Percentiles rank a stretch among this genome's conserved stretches.
phyloP scores from a whole-genome alignment of 1,284 basidiomycete species.

The Apiotrichum sp. region DNA sequence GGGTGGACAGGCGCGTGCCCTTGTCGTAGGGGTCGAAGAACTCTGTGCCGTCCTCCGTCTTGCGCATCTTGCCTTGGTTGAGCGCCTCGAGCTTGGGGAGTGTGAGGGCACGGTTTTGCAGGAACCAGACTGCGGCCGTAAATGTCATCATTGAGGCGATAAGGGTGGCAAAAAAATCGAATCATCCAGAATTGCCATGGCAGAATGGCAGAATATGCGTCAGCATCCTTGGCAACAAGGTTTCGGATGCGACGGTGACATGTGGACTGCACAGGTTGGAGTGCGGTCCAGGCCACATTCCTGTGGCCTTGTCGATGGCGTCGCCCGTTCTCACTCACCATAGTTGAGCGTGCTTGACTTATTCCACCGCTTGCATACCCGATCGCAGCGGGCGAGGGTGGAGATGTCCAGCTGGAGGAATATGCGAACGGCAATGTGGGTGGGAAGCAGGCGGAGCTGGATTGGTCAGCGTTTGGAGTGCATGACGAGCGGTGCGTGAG shows the following conservation, averaged over 20 bases:
- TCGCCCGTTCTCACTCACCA: slow-evolving; percentile 51
- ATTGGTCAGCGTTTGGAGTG: background rate
- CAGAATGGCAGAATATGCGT: too few species aligned
- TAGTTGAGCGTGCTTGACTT: slow-evolving; percentile 84
- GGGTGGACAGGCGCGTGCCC: slow-evolving; percentile 46
- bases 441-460: slow-evolving; percentile 62
- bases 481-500: too few species aligned
- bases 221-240: too few species aligned
- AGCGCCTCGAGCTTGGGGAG: slow-evolving; percentile 46
- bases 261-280: too few species aligned
- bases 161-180: background rate
- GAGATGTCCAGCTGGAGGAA: slow-evolving; percentile 61
- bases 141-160: background rate
- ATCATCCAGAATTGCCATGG: too few species aligned
- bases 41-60: slow-evolving; percentile 37
- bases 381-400: slow-evolving; percentile 66
- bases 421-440: slow-evolving; percentile 68
- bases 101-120: slow-evolving; percentile 52
- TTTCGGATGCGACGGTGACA: too few species aligned
- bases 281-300: too few species aligned
- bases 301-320: background rate
- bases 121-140: slow-evolving; percentile 70
- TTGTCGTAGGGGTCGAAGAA: slow-evolving; percentile 48
- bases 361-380: slow-evolving; percentile 77
- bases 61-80: slow-evolving; percentile 46